These are phyloP conservation scores for Fusarium sp. DNA, from an alignment of 2,329 filamentous ascomycete species.

Conservation along the genomic window DNA sequence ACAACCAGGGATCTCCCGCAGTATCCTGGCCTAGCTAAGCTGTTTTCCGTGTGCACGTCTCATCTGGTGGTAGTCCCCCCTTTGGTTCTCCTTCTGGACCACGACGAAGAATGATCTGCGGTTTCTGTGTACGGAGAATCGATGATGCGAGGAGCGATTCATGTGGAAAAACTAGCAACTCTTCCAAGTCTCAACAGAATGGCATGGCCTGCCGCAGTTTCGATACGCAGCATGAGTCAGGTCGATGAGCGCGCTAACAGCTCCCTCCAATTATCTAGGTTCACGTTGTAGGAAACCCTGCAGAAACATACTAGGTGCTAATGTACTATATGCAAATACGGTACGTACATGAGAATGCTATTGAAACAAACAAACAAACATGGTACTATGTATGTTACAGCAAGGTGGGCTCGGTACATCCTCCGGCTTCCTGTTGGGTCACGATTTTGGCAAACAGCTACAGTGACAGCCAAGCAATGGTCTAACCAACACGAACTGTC, in stretches of 20 bases:
- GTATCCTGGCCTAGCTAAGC: constrained; percentile 36
- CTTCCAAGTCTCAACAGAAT: constrained; percentile 28
- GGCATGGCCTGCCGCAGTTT: background rate
- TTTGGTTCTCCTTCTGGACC: constrained; percentile 19
- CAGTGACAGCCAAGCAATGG: constrained; percentile 9
- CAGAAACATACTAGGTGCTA: constrained; percentile 11
- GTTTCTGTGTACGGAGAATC: constrained; percentile 36
- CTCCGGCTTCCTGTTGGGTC: background rate
- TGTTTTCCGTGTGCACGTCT: constrained; percentile 46
- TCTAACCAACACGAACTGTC: constrained; percentile 2
- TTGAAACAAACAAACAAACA: constrained; percentile 8
- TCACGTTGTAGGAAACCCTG: constrained; percentile 16
- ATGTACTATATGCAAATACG: background rate
- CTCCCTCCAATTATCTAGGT: constrained; percentile 17
- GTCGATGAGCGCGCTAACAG: constrained; percentile 22
- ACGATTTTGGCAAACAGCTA: background rate
- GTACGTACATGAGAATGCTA: background rate
- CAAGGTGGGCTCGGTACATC: constrained; percentile 11
- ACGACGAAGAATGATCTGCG: constrained; percentile 36
- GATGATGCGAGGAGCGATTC: constrained; percentile 24
- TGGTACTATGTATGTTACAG: background rate
- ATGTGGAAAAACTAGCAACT: constrained; percentile 23
- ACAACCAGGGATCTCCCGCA: constrained; percentile 30
- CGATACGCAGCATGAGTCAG: constrained; percentile 22
- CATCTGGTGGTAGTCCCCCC: constrained; percentile 32